Conservation (phyloP, 2,329 filamentous ascomycete genomes). For the Neofusicoccum parvum region DNA sequence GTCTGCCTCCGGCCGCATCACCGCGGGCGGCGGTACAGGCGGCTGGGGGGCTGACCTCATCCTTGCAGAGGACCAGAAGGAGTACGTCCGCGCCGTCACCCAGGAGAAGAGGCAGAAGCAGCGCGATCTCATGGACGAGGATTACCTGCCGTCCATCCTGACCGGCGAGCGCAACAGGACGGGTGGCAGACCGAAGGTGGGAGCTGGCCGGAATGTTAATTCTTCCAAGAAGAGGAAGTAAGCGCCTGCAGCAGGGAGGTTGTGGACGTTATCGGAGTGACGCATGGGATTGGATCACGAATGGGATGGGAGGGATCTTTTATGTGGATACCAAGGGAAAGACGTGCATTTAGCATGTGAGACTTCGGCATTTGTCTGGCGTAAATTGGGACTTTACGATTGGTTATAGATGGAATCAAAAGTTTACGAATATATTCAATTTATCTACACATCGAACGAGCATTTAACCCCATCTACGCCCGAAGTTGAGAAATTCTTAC, state of each 20-base stretch:
- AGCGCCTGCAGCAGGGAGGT: background rate
- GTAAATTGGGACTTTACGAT: background rate
- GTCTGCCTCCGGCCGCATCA: conserved; percentile 73
- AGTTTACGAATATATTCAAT: background rate
- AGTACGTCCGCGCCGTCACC: conserved; percentile 69
- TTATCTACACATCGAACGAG: background rate
- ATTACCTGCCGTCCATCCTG: conserved; percentile 83
- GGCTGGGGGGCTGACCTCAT: conserved; percentile 87
- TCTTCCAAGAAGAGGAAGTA: conserved; percentile 61
- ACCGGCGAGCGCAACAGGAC: conserved; percentile 72
- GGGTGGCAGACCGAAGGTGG: conserved; percentile 73
- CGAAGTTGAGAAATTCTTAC: too few species aligned
- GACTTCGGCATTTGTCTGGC: background rate
- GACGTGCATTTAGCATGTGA: background rate
- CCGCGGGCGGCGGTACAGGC: conserved; percentile 69
- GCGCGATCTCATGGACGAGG: conserved; percentile 90
- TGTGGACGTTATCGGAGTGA: background rate
- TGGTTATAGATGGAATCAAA: background rate
- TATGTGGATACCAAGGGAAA: background rate
- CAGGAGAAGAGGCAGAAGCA: conserved; percentile 68
- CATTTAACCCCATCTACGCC: too few species aligned
- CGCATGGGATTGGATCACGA: too few species aligned
- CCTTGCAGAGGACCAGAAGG: conserved; percentile 93
- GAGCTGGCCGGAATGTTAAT: conserved; percentile 85
- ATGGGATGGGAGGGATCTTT: too few species aligned